phyloP scores from a whole-genome alignment of 108 stramenopile species.

The Skeletonema grethae region DNA sequence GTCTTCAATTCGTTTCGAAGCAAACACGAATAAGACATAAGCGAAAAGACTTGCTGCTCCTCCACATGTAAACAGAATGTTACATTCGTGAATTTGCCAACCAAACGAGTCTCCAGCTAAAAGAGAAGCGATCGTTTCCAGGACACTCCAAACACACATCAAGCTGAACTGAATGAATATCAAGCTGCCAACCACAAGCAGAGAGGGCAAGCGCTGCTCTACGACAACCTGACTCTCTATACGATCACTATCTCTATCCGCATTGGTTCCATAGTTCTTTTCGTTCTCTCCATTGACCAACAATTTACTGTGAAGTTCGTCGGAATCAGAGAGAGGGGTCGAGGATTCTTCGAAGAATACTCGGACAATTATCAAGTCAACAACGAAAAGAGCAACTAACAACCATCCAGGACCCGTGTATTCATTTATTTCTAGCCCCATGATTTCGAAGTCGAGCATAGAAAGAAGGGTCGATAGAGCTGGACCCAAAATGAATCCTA shows the following conservation, averaged over 20 bases:
- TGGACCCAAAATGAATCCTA: constrained; percentile 21
- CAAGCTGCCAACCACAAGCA: background rate
- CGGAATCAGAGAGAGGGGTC: background rate
- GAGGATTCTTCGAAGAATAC: constrained; percentile 10
- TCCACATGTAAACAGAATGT: background rate
- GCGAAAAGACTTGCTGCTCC: constrained; percentile 10
- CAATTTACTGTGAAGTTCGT: background rate
- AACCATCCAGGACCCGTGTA: constrained; percentile 28
- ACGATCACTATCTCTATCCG: background rate
- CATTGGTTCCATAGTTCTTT: background rate
- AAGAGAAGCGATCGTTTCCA: constrained; percentile 7
- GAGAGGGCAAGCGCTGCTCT: constrained; percentile 5
- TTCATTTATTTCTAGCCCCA: constrained; percentile 19
- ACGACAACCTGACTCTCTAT: background rate
- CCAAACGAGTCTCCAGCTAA: constrained; percentile 7
- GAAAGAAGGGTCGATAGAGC: constrained; percentile 5
- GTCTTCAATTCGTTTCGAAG: constrained; percentile 20
- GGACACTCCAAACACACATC: background rate
- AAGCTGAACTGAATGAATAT: constrained; percentile 2
- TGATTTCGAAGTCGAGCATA: constrained; percentile 12
- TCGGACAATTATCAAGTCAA: constrained; percentile 19
- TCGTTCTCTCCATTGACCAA: background rate
- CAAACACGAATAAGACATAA: constrained; percentile 16
- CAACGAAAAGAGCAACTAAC: constrained; percentile 12
- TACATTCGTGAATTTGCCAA: constrained; percentile 1